Evolutionary conservation across 1,284 basidiomycete genomes (phyloP), one percentile per base, ranked within the genome.

Genomic region (Lignosus rhinocerotis): DNA sequence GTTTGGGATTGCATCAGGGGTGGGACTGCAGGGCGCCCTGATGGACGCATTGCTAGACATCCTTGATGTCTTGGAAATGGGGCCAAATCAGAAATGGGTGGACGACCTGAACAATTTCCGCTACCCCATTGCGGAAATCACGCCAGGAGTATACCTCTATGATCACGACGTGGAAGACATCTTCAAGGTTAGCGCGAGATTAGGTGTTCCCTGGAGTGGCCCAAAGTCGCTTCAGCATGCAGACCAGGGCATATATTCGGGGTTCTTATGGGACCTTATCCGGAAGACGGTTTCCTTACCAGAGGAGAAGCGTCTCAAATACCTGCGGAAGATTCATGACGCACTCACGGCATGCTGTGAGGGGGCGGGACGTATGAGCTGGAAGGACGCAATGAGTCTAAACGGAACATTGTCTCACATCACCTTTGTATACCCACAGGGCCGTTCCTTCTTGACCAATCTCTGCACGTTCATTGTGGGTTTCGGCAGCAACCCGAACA

Each of bases 51-150:
- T 42, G 1, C 19, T 54, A 6, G 53, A 39, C 30, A 31, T 54
- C 6, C 45, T 54, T 14, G 25, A 54, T 36, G 36, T 21, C n/a
- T 12, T 9, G 0, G 53, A 33, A 2, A 25, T 36, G 36, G 53
- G 53, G 2, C 33, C 44, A 14, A 54, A 47, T 16, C 16, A 16
- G 31, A 54, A 54, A n/a, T 54, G 53, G 53, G 53, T 54, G 0
- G 53, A 54, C 21, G 53, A 54, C 30, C 53, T 54, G 3, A 5
- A 14, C 11, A 14, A 39, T 11, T 14, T 39, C 5, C 36, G 14
- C 5, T 39, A 9, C 11, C 36, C 5, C 7, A 1, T 39, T 6
- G 11, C 1, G 8, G 36, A 39, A 3, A 14, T 39, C 7, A 6
- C 11, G 5, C 36, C 36, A n/a, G 36, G 36, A 1, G 5, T 39